phyloP scores from a whole-genome alignment of 2,329 filamentous ascomycete genomes.

The Colletotrichum noveboracense region DNA sequence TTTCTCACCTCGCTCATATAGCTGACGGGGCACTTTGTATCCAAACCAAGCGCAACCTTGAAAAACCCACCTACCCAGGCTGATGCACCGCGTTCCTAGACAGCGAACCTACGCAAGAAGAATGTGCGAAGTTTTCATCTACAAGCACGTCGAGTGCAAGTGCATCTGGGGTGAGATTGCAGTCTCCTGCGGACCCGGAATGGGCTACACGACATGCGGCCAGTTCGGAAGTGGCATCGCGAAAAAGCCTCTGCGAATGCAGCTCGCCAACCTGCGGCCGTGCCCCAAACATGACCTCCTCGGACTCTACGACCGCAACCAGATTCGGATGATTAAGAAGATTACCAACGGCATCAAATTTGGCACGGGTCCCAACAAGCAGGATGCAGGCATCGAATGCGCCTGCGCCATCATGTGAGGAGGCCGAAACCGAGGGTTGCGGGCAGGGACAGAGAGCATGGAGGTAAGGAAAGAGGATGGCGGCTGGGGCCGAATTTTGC shows the following conservation, averaged over 20 bases:
- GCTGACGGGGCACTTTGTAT: not conserved
- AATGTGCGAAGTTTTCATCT: conserved; percentile 57
- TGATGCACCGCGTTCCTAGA: not conserved
- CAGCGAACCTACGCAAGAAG: not conserved
- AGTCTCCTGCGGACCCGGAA: conserved; percentile 51
- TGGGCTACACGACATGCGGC: conserved; percentile 56
- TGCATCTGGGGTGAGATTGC: conserved; percentile 58
- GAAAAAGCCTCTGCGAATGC: conserved; percentile 39
- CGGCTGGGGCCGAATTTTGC: not conserved
- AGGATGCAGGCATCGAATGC: conserved; percentile 41
- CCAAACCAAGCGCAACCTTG: not conserved
- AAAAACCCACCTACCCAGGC: not conserved
- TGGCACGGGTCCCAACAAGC: conserved; percentile 48
- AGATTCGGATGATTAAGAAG: conserved; percentile 48
- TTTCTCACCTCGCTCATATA: not conserved
- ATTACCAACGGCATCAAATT: conserved; percentile 51
- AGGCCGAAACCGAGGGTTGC: not conserved
- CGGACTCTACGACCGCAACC: conserved; percentile 52
- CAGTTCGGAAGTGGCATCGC: conserved; percentile 34
- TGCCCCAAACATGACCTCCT: conserved; percentile 48
- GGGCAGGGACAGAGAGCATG: not conserved
- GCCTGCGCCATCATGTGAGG: conserved; percentile 42
- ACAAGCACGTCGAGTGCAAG: conserved; percentile 52
- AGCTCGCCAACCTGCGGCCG: conserved; percentile 38
- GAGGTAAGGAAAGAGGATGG: not conserved